These are phyloP conservation scores for Aspergillus leporis DNA, from an alignment of 495 filamentous ascomycete species.

Conservation along the genomic window DNA sequence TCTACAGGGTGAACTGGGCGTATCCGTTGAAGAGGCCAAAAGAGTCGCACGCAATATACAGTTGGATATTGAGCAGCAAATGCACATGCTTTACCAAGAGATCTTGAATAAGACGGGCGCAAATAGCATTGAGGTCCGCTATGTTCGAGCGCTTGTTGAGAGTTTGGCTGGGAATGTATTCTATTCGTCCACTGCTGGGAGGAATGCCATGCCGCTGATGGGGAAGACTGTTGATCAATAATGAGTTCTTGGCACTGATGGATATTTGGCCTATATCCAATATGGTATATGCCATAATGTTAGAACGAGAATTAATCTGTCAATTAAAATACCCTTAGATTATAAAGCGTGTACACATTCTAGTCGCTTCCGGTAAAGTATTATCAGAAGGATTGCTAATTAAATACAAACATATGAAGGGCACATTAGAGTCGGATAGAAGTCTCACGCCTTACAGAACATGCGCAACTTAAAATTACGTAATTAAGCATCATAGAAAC, in stretches of 20 bases:
- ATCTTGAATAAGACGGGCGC: neutral
- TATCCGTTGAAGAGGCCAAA: neutral
- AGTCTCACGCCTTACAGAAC: too few species aligned
- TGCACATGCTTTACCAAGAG: neutral
- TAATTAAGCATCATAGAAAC: too few species aligned
- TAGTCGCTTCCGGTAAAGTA: too few species aligned
- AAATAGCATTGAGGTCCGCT: neutral
- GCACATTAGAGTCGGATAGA: too few species aligned
- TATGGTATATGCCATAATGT: too few species aligned
- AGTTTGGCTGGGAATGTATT: slow-evolving; percentile 2
- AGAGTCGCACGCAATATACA: neutral
- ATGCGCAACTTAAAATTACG: too few species aligned
- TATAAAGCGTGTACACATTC: too few species aligned
- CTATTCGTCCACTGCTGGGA: neutral
- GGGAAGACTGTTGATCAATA: neutral
- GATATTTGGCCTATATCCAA: neutral
- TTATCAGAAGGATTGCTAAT: too few species aligned
- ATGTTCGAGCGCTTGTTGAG: neutral
- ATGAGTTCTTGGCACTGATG: neutral
- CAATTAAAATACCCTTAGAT: too few species aligned
- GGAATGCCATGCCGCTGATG: neutral
- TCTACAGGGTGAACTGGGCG: neutral
- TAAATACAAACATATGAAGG: too few species aligned
- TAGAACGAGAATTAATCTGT: too few species aligned
- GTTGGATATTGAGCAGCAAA: neutral